phyloP scores from a whole-genome alignment of 164 flowering plant species.

The Hamamelis virginiana region DNA sequence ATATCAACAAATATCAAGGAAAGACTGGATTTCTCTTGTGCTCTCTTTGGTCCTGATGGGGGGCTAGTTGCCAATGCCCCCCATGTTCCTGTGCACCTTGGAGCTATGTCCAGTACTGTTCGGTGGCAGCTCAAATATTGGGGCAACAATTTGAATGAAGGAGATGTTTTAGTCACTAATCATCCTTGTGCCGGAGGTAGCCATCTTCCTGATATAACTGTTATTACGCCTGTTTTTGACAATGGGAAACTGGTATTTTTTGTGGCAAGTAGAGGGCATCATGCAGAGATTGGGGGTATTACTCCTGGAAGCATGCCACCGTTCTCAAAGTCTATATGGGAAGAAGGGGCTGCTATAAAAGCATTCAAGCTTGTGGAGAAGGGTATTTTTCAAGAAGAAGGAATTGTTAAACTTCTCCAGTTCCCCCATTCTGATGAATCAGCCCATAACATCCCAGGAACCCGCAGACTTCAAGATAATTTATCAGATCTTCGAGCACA shows the following conservation, averaged over 20 bases:
- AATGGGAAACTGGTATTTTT: constrained; percentile 78
- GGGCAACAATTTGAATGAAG: constrained; percentile 79
- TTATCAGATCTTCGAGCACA: constrained; percentile 96
- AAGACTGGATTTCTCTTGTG: constrained; percentile 95
- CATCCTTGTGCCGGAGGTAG: constrained; percentile 98
- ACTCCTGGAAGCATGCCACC: constrained; percentile 99
- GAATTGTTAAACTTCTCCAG: constrained; percentile 70
- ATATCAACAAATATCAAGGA: constrained; percentile 98
- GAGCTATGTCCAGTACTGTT: constrained; percentile 99
- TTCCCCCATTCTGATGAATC: constrained; percentile 60
- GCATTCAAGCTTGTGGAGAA: constrained; percentile 96
- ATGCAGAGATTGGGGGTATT: constrained; percentile 98
- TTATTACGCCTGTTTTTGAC: constrained; percentile 88
- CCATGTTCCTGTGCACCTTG: constrained; percentile 96
- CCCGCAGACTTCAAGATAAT: constrained; percentile 90
- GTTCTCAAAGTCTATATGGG: constrained; percentile 89
- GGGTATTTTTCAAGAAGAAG: constrained; percentile 92
- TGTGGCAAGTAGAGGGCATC: constrained; percentile 98
- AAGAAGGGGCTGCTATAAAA: constrained; percentile 98
- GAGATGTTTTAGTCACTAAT: constrained; percentile 93
- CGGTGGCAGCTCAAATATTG: constrained; percentile 88
- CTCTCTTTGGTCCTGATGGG: constrained; percentile 93
- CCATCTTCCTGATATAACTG: constrained; percentile 98
- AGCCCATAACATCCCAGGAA: constrained; percentile 64
- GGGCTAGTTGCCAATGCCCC: constrained; percentile 99